Conservation (phyloP, 2,329 filamentous ascomycete genomes). For the Epichloe uncinata region DNA sequence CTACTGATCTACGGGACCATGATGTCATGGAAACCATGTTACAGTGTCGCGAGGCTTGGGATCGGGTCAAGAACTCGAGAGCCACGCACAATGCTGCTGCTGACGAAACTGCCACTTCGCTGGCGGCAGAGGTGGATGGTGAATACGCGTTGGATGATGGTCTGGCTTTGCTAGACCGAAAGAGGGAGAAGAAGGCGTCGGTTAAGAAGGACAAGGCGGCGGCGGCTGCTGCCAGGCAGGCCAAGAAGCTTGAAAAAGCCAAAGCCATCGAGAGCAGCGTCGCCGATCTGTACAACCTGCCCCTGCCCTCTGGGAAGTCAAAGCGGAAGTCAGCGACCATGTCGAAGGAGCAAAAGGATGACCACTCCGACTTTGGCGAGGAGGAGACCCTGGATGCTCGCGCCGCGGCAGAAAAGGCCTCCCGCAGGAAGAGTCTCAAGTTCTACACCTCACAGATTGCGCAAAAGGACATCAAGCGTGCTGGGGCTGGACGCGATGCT, state of each 20-base stretch:
- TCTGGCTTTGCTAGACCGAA: slow-evolving; percentile 10
- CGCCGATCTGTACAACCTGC: slow-evolving; percentile 54
- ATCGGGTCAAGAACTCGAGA: slow-evolving; percentile 54
- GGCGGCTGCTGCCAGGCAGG: slow-evolving; percentile 23
- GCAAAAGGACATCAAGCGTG: slow-evolving; percentile 82
- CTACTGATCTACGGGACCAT: slow-evolving; percentile 75
- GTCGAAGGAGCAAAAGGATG: slow-evolving; percentile 32
- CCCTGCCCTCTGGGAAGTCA: slow-evolving; percentile 34
- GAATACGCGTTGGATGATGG: slow-evolving; percentile 11
- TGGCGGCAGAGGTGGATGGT: slow-evolving; percentile 15
- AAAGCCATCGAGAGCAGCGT: slow-evolving; percentile 57
- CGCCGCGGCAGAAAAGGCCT: slow-evolving; percentile 74
- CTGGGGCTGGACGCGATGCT: slow-evolving; percentile 55
- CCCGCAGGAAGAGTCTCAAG: slow-evolving; percentile 79
- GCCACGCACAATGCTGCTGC: slow-evolving; percentile 28
- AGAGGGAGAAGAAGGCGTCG: slow-evolving; percentile 16
- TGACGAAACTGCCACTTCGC: slow-evolving; percentile 7
- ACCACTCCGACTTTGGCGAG: slow-evolving; percentile 87
- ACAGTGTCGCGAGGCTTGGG: slow-evolving; percentile 70
- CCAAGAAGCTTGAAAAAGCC: slow-evolving; percentile 31
- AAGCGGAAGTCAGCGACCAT: slow-evolving; percentile 21
- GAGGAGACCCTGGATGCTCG: slow-evolving; percentile 65
- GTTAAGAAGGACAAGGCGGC: slow-evolving; percentile 23
- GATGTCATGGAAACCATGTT: slow-evolving; percentile 79
- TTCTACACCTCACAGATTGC: slow-evolving; percentile 98